These are phyloP conservation scores for Ophiocordyceps camponoti-rufipedis DNA, from an alignment of 2,329 filamentous ascomycete species.

Conservation along the genomic window DNA sequence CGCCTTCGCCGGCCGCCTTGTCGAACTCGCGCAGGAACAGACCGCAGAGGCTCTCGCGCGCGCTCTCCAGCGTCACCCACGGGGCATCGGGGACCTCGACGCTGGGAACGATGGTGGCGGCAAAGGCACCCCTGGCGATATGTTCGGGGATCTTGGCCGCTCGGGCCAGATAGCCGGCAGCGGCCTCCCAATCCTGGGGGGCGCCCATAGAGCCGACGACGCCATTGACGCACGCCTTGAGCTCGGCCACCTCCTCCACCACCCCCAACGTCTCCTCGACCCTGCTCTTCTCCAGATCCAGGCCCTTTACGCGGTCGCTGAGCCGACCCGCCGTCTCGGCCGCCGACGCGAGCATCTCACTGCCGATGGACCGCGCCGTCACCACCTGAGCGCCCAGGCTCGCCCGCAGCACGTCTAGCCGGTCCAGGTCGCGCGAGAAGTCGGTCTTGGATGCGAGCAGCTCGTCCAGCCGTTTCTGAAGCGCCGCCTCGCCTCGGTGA, in stretches of 20 bases:
- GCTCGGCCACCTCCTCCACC: conserved; percentile 89
- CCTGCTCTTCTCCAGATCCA: conserved; percentile 80
- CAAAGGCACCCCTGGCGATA: conserved; percentile 72
- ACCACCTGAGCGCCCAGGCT: conserved; percentile 76
- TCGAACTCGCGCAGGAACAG: conserved; percentile 92
- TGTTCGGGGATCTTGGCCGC: conserved; percentile 64
- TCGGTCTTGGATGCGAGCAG: conserved; percentile 73
- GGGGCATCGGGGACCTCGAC: conserved; percentile 90
- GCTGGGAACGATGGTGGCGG: conserved; percentile 81
- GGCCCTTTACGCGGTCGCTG: conserved; percentile 66
- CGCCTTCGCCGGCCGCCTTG: conserved; percentile 70
- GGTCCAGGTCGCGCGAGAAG: conserved; percentile 68
- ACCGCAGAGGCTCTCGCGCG: conserved; percentile 75
- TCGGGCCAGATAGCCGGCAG: conserved; percentile 72
- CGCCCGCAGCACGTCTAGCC: conserved; percentile 76
- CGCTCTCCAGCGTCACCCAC: conserved; percentile 67
- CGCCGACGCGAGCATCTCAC: conserved; percentile 77
- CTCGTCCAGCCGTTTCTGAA: conserved; percentile 56
- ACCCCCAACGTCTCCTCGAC: conserved; percentile 83
- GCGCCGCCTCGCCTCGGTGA: conserved; percentile 53
- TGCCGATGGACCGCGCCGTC: conserved; percentile 65
- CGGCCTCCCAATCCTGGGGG: conserved; percentile 96
- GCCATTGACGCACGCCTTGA: conserved; percentile 90
- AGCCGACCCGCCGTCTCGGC: conserved; percentile 73
- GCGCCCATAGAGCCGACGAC: conserved; percentile 94